Evolutionary conservation across 305 asterid genomes (phyloP), one percentile per base, ranked within the genome.

Genomic region (Ruellia speciosa): DNA sequence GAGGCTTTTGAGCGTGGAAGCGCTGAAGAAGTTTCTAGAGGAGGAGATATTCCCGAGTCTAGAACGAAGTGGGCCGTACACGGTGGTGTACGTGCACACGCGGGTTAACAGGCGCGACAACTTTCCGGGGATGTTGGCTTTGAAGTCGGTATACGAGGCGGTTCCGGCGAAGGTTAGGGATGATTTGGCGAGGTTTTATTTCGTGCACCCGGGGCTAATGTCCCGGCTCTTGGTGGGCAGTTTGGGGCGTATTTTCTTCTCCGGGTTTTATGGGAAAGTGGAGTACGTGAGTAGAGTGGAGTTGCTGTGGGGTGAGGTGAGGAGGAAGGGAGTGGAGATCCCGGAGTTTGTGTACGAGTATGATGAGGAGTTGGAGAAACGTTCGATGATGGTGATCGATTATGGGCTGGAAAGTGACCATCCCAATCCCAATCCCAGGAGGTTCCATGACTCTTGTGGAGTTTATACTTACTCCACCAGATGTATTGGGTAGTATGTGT

Each of bases 361-460:
- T 14, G 97, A 89, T n/a, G 87, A 84, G 28, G 84, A 79, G 53
- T 65, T 86, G 67, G 97, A 86, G 70, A 59, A 57, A 18, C 72
- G 83, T 4, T 74, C 81, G 49, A 75, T 70, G 14, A 24, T 24
- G 31, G 31, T 24, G 31, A 51, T 82, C 54, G 93, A 83, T 60
- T 85, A 81, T 33, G 96, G 95, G 19, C 40, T 83, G 54, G 97
- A 90, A 75, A 86, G 95, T 62, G 96, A 87, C 63, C n/a, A n/a
- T n/a, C n/a, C n/a, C n/a, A n/a, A n/a, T n/a, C n/a, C n/a, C n/a
- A 94, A 85, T 52, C 95, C 94, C 0, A 72, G 94, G 16, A 63
- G 60, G 0, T 8, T 52, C 0, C 69, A 59, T 49, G 49, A 49
- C 28, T 58, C 49, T 0, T 50, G 70, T 33, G 56, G 81, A 0